Base-by-base conservation (phyloP, 192 early-diverging fungal genomes). In the Coemansia sp. region DNA sequence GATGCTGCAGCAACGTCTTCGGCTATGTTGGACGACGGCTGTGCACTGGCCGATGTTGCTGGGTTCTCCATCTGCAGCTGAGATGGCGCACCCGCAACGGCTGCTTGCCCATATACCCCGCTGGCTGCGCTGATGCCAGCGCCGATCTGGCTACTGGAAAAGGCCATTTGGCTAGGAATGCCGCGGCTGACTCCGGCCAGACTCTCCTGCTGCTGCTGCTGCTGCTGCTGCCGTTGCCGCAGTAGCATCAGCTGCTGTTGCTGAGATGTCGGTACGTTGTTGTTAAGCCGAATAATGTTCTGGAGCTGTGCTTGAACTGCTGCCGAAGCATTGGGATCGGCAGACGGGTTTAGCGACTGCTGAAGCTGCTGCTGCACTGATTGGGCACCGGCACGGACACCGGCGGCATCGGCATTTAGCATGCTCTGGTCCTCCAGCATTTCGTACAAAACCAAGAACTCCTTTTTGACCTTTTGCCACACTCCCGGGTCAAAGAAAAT, bases 391-490 rank as follows among this genome's bases (percentile, higher is more conserved):
- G 48, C 48, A 16, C 56, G 64, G 10, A 59, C 43, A 12, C 50
- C 55, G 4, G 57, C 35, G 28, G 69, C 41, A 21, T 61, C 57
- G n/a, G 48, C 56, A 11, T 40, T 36, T 46, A 63, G 39, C 6
- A 64, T 41, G 18, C 64, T 59, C 43, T 61, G 78, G 54, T 97
- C 95, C 72, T 97, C 97, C 53, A 99, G 72, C 21, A 86, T 76
- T 59, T 97, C 93, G 70, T 89, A 95, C 44, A 87, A 67, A 2
- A 97, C 72, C 56, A 92, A 79, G 69, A 84, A 91, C 42, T 99
- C 95, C 77, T 91, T 88, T 65, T 91, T 91, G 42, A 94, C 86
- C 59, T 86, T 87, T 57, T 88, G 83, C 94, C 94, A 99, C 36
- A 80, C 82, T 16, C 72, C 82, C 13, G 93, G 92, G 61, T 97